phyloP scores from a whole-genome alignment of 2,329 filamentous ascomycete species.

The Fusarium fujikuroi region DNA sequence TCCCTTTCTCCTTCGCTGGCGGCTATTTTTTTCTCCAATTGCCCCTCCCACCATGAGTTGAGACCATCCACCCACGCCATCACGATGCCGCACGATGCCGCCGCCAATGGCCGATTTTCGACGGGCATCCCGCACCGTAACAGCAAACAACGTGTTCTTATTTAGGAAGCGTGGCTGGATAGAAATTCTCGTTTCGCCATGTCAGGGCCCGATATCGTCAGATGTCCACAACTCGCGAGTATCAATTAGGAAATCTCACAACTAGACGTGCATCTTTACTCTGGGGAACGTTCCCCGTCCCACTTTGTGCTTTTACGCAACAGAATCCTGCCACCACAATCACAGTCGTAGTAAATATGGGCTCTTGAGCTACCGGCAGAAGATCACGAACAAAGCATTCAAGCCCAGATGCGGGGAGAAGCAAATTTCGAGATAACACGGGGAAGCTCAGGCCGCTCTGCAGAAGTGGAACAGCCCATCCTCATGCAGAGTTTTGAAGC shows the following conservation, averaged over 20 bases:
- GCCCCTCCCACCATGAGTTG: conserved; percentile 39
- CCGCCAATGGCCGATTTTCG: conserved; percentile 23
- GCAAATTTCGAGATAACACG: conserved; percentile 12
- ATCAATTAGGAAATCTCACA: conserved; percentile 21
- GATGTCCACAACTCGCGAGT: background rate
- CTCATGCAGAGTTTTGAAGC: conserved; percentile 31
- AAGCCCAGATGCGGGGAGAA: conserved; percentile 35
- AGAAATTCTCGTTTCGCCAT: conserved; percentile 16
- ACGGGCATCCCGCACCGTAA: conserved; percentile 14
- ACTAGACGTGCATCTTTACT: conserved; percentile 21
- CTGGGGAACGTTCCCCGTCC: conserved; percentile 23
- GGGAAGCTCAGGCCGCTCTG: conserved; percentile 30
- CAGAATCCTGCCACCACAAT: background rate
- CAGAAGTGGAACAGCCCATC: conserved; percentile 34
- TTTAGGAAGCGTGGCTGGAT: conserved; percentile 23
- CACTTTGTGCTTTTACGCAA: conserved; percentile 10
- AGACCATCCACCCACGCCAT: background rate
- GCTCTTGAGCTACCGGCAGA: conserved; percentile 4
- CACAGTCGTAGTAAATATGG: conserved; percentile 12
- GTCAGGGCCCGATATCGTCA: conserved; percentile 23
- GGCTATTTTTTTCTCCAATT: conserved; percentile 21
- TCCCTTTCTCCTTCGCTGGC: conserved; percentile 7
- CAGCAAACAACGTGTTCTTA: conserved; percentile 30
- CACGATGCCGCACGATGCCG: conserved; percentile 21
- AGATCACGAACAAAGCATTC: conserved; percentile 19